These are phyloP conservation scores for Fraxinus anomala DNA, from an alignment of 257 asterid species.

Conservation along the genomic window DNA sequence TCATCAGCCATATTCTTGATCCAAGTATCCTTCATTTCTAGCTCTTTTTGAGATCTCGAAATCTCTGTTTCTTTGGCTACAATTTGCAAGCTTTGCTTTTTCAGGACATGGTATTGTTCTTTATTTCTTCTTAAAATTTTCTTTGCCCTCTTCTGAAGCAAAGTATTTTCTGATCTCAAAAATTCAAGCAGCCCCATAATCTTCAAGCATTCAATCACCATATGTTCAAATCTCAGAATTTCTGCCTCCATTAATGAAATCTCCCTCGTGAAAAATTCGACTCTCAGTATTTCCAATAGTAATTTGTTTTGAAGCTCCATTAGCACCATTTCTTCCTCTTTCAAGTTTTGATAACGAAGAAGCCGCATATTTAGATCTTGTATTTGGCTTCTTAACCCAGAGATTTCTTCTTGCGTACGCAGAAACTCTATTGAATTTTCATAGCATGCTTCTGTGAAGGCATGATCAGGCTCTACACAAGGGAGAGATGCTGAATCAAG, in stretches of 20 bases:
- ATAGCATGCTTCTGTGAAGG: constrained; percentile 9
- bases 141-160: constrained; percentile 33
- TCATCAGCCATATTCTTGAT: constrained; percentile 43
- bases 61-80: constrained; percentile 44
- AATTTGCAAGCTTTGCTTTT: constrained; percentile 34
- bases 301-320: constrained; percentile 47
- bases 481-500: constrained; percentile 30
- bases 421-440: background rate
- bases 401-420: constrained; percentile 29
- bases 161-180: constrained; percentile 45
- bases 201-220: constrained; percentile 35
- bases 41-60: constrained; percentile 35
- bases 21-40: constrained; percentile 30
- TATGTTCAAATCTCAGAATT: constrained; percentile 38
- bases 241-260: constrained; percentile 38
- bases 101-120: constrained; percentile 26
- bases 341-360: constrained; percentile 43
- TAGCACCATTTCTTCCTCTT: constrained; percentile 43
- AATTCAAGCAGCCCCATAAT: constrained; percentile 33
- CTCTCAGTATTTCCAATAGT: constrained; percentile 40
- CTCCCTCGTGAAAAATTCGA: constrained; percentile 43
- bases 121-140: constrained; percentile 40
- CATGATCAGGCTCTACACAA: constrained; percentile 9
- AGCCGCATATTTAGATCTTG: constrained; percentile 41
- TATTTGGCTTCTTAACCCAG: constrained; percentile 27